Evolutionary conservation across 176 grass and related monocot species (phyloP).

Genomic region (Oropetium thomaeum): DNA sequence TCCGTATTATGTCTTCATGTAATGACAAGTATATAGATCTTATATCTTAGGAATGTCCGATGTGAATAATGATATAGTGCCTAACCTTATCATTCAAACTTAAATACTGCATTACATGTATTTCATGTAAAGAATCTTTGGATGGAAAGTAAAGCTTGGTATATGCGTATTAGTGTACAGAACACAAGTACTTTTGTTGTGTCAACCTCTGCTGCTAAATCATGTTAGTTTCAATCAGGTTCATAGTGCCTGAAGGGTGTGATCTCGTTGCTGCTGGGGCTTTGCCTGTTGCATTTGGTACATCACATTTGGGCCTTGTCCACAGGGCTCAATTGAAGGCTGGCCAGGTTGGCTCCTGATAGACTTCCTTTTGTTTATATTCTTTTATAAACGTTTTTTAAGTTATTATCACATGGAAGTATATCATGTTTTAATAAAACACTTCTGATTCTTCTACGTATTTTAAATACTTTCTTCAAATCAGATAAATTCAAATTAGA

Average conservation of each 20-base stretch:
- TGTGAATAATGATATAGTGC: not conserved
- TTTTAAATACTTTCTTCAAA: not conserved
- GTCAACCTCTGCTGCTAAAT: not conserved
- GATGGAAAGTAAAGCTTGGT: not conserved
- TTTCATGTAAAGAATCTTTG: not conserved
- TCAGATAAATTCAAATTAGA: too few species aligned
- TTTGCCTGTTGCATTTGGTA: slow-evolving; percentile 85
- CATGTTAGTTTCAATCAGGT: slow-evolving; percentile 45
- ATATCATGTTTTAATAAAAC: not conserved
- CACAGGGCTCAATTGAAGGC: slow-evolving; percentile 86
- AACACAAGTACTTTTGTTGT: not conserved
- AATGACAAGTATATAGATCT: not conserved
- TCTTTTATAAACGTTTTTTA: not conserved
- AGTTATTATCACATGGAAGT: not conserved
- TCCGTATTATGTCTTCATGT: too few species aligned
- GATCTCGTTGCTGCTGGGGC: slow-evolving; percentile 83
- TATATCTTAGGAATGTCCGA: not conserved
- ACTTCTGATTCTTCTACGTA: not conserved
- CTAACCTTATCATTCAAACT: not conserved
- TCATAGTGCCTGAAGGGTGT: slow-evolving; percentile 79
- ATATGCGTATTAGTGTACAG: not conserved
- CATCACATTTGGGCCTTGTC: slow-evolving; percentile 83
- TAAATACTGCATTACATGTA: not conserved
- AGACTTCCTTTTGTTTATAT: not conserved
- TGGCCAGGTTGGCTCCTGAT: slow-evolving; percentile 53